Evolutionary conservation across 75 land plant genomes (phyloP).

Genomic region (Isoetes taiwanensis): DNA sequence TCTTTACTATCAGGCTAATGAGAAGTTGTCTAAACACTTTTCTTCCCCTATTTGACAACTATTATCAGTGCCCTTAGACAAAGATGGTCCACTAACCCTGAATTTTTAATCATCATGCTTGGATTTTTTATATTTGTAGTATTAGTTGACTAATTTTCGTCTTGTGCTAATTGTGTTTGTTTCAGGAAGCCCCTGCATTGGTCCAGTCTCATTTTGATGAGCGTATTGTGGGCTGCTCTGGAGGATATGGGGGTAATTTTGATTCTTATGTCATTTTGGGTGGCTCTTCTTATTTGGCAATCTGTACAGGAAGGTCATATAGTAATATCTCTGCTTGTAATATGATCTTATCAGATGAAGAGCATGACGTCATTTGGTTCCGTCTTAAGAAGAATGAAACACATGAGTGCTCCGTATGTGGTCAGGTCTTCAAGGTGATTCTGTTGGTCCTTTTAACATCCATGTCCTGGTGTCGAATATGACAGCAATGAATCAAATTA

Average conservation of each 20-base stretch:
- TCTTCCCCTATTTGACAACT: too few species aligned
- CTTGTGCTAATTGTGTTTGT: neutral
- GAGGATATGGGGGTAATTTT: constrained; percentile 70
- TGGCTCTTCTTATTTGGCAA: neutral
- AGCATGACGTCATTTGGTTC: constrained; percentile 82
- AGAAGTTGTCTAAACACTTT: too few species aligned
- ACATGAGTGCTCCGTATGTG: constrained; percentile 54
- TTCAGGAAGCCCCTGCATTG: constrained; percentile 79
- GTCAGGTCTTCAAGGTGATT: constrained; percentile 54
- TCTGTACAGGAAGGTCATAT: neutral
- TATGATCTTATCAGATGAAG: constrained; percentile 47
- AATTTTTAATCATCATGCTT: too few species aligned
- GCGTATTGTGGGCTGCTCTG: constrained; percentile 85
- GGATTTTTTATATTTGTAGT: too few species aligned
- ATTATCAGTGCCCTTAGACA: too few species aligned
- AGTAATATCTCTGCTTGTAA: neutral
- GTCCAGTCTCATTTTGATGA: constrained; percentile 60
- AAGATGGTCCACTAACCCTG: too few species aligned
- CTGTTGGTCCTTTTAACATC: too few species aligned
- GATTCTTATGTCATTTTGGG: neutral
- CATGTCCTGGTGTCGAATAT: too few species aligned
- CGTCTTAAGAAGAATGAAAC: constrained; percentile 52
- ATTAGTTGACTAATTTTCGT: too few species aligned
- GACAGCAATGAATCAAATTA: too few species aligned
- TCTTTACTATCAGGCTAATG: too few species aligned